Base-by-base conservation (phyloP, 257 asterid species). In the Przewalskia tangutica region DNA sequence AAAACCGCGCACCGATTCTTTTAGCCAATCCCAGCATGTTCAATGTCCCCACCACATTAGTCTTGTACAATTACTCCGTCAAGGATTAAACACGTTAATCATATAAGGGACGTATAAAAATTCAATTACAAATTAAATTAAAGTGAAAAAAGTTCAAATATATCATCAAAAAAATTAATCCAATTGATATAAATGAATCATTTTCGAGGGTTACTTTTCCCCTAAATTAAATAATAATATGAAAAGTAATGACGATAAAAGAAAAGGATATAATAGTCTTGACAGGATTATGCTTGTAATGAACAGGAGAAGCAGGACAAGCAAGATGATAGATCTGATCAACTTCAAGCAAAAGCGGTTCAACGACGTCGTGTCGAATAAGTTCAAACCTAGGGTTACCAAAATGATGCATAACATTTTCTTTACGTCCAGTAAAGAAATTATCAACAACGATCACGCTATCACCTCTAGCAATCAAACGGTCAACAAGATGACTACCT, bases 321-420 rank as follows among this genome's bases (percentile, higher is more conserved):
- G 99, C 99, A 80, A 95, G 90, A 23, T 95, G 99, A 81, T 95
- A 95, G 98, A 95, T 95, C 97, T 95, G 98, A 85, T 95, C 99
- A 7, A 95, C 99, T 80, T 95, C 99, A 42, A 95, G 46, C 62
- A 95, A 82, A 32, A 95, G 92, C 0, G 98, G 97, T 85, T 95
- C 98, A 3, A 95, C 99, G 87, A 95, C 99, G 91, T 95, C 99
- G 89, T 95, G 99, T 82, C 99, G 90, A 51, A 95, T 95, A 63
- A 95, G 91, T 81, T 95, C 98, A 67, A 95, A 95, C 83, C 97
- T 90, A 3, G 97, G 92, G 65, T 95, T 94, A 12, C 93, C 91
- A 34, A 95, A 92, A 84, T 95, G 99, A 81, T 95, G 99, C 80
- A 84, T 91, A 81, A 95, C 95, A 84, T 95, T 95, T 80, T 95